Conservation (phyloP, 768 basidiomycete species). For the Tremella mesenterica region DNA sequence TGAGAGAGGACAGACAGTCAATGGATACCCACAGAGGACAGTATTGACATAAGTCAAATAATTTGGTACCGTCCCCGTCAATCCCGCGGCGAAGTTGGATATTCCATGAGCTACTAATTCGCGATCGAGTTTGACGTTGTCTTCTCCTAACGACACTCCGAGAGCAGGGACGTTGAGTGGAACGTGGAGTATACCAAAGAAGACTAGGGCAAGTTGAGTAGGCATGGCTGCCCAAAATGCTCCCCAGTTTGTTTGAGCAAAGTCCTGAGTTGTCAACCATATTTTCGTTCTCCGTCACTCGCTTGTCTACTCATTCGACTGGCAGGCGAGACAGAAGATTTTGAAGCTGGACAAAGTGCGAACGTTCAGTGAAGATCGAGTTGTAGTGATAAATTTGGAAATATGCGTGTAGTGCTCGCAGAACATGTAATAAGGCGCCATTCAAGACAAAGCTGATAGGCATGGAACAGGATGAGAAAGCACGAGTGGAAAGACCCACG, state of each 20-base stretch:
- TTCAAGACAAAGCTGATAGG: too few relatives aligned
- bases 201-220: slow-evolving; percentile 79
- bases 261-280: slow-evolving; percentile 49
- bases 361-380: too few relatives aligned
- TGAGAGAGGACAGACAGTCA: neutral
- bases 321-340: too few relatives aligned
- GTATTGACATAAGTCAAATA: slow-evolving; percentile 58
- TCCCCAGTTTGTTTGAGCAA: slow-evolving; percentile 53
- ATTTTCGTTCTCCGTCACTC: too few relatives aligned
- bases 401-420: neutral
- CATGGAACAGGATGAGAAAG: too few relatives aligned
- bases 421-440: neutral
- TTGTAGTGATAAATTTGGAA: too few relatives aligned
- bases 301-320: too few relatives aligned
- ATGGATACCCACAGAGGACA: slow-evolving; percentile 39
- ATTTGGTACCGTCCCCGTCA: slow-evolving; percentile 78
- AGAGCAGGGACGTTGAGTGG: slow-evolving; percentile 63
- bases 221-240: slow-evolving; percentile 77
- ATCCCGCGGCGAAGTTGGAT: slow-evolving; percentile 74
- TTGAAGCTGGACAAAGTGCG: too few relatives aligned
- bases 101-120: slow-evolving; percentile 89
- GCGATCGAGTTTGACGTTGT: slow-evolving; percentile 76
- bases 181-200: slow-evolving; percentile 42
- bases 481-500: too few relatives aligned
- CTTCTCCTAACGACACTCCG: slow-evolving; percentile 80